Evolutionary conservation across 2,329 filamentous ascomycete species (phyloP).

Genomic region (Eurotiales sp.): DNA sequence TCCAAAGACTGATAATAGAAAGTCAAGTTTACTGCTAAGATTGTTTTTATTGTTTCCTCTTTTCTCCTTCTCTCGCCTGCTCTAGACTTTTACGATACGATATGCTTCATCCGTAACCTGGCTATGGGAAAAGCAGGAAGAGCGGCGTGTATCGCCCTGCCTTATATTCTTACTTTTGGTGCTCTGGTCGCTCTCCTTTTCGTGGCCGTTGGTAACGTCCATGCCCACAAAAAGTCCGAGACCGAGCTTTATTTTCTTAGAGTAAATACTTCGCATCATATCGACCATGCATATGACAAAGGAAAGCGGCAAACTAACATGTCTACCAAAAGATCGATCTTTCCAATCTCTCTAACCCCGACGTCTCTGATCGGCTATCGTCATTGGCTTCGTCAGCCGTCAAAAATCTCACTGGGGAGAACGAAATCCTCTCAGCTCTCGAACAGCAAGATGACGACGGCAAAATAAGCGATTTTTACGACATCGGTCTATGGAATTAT

Average conservation of each 20-base stretch:
- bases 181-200: conserved; percentile 66
- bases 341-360: conserved; percentile 54
- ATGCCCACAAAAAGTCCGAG: conserved; percentile 44
- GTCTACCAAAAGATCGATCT: conserved; percentile 51
- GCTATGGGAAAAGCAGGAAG: conserved; percentile 70
- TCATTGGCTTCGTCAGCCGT: conserved; percentile 4
- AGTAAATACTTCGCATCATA: conserved; percentile 17
- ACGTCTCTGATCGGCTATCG: conserved; percentile 23
- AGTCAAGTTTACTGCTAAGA: no score
- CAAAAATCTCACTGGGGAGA: conserved; percentile 10
- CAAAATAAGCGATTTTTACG: conserved; percentile 71
- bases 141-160: conserved; percentile 80
- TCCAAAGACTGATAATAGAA: no score
- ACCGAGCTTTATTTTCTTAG: conserved; percentile 55
- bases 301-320: not conserved
- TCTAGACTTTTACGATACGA: no score
- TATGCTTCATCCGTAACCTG: no score
- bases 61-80: not conserved
- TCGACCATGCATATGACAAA: not conserved
- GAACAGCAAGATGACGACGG: conserved; percentile 43
- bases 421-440: conserved; percentile 36
- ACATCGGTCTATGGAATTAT: conserved; percentile 81
- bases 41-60: no score
- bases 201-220: conserved; percentile 55
- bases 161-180: conserved; percentile 74